Percentiles rank a stretch among this genome's conserved stretches.
Evolutionary conservation across 306 rosid genomes (phyloP).

Genomic region (cucumber (Cucumis sativus)): DNA sequence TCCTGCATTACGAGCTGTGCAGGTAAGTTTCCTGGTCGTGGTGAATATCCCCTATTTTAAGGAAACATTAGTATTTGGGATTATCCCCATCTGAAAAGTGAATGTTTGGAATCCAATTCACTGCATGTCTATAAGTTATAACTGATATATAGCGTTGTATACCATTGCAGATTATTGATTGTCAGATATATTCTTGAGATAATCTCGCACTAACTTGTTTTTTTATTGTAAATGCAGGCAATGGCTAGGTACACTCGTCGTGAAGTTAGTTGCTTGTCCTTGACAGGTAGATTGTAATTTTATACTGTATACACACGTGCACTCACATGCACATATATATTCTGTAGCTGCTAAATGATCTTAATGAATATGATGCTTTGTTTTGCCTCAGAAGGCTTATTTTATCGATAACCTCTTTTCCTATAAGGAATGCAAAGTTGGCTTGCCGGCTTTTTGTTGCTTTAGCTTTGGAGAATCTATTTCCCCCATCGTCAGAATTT

Average conservation of each 20-base stretch:
- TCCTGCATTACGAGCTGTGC: constrained; percentile 46
- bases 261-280: constrained; percentile 69
- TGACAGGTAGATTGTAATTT: constrained; percentile 44
- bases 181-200: neutral
- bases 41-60: neutral
- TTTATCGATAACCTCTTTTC: neutral
- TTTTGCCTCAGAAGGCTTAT: neutral
- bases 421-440: neutral
- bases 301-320: neutral
- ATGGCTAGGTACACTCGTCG: constrained; percentile 76
- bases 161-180: neutral
- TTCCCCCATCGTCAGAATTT: neutral
- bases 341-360: neutral
- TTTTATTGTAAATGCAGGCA: constrained; percentile 35
- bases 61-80: neutral
- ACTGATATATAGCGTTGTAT: neutral
- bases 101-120: neutral
- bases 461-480: neutral
- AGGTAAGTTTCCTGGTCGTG: constrained; percentile 24
- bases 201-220: neutral
- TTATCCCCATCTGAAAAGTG: neutral
- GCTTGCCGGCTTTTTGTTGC: neutral
- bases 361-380: neutral
- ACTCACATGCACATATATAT: neutral
- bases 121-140: neutral